Evolutionary conservation across 2,329 filamentous ascomycete genomes (phyloP).

Genomic region (Beauveria pseudobassiana): DNA sequence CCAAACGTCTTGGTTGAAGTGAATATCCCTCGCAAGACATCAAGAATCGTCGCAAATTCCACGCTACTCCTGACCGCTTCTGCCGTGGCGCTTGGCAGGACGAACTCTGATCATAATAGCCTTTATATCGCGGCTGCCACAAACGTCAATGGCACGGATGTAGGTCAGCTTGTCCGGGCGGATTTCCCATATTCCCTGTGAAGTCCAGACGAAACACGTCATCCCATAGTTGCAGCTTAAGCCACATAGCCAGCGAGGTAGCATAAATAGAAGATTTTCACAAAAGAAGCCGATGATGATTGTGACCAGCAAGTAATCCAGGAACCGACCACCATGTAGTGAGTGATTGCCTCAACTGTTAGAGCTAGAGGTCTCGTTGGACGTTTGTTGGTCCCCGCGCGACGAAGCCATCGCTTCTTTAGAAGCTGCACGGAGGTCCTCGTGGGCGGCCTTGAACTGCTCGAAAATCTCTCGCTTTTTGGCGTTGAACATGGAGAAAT

Average conservation of each 20-base stretch:
- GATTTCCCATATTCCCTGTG: too few relatives aligned
- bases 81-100: background rate
- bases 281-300: too few relatives aligned
- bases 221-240: too few relatives aligned
- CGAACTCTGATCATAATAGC: too few relatives aligned
- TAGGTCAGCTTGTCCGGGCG: too few relatives aligned
- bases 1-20: background rate
- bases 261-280: too few relatives aligned
- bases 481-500: slow-evolving; percentile 11
- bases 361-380: background rate
- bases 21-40: background rate
- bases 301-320: background rate
- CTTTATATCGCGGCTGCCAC: too few relatives aligned
- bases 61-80: background rate
- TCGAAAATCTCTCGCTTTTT: background rate
- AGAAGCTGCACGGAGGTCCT: slow-evolving; percentile 10
- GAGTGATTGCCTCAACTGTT: background rate
- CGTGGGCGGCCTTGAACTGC: background rate
- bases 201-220: too few relatives aligned
- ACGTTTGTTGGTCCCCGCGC: background rate
- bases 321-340: background rate
- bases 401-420: slow-evolving; percentile 5
- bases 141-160: too few relatives aligned
- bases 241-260: too few relatives aligned
- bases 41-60: background rate